Conservation (phyloP, 371 early-diverging fungal species). For the Sporodiniella umbellata region DNA sequence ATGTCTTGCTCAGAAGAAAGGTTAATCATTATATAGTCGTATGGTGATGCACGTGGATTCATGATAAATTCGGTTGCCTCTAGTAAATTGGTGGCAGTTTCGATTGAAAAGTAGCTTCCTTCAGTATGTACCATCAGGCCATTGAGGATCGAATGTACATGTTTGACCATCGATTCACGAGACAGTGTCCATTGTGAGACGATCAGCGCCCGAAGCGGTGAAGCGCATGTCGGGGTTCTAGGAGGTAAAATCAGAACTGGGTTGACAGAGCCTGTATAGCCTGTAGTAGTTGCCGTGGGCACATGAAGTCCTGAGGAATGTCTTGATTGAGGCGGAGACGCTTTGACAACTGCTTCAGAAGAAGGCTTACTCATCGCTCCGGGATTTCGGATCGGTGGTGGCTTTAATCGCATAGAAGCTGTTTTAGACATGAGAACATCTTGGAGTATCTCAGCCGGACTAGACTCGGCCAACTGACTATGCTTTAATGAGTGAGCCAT, state of each 20-base stretch:
- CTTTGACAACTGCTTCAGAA: conserved; percentile 4
- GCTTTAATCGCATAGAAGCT: conserved; percentile 37
- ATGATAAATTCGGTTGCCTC: conserved; percentile 32
- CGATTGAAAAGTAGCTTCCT: conserved; percentile 13
- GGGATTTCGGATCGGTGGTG: conserved; percentile 31
- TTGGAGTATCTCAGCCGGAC: conserved; percentile 25
- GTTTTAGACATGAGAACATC: conserved; percentile 38
- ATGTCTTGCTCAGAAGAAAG: conserved; percentile 48
- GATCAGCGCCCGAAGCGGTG: conserved; percentile 32
- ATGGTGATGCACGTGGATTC: conserved; percentile 27
- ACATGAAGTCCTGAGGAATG: conserved; percentile 7
- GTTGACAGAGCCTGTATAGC: conserved; percentile 13
- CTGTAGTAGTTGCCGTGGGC: conserved; percentile 15
- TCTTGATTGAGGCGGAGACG: background rate
- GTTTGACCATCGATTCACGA: conserved; percentile 35
- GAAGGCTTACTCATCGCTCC: background rate
- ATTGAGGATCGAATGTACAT: conserved; percentile 34
- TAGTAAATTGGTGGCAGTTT: conserved; percentile 27
- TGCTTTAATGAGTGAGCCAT: conserved; percentile 27
- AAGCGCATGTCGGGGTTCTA: conserved; percentile 29
- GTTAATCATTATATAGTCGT: conserved; percentile 54
- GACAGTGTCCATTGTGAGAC: conserved; percentile 44
- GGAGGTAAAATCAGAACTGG: conserved; percentile 28
- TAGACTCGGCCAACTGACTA: background rate
- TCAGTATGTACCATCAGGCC: conserved; percentile 1